A percentile compares a stretch with the other conserved stretches of the same genome.
phyloP scores from a whole-genome alignment of 1,139 yeast species.

The Hansenula anomala region DNA sequence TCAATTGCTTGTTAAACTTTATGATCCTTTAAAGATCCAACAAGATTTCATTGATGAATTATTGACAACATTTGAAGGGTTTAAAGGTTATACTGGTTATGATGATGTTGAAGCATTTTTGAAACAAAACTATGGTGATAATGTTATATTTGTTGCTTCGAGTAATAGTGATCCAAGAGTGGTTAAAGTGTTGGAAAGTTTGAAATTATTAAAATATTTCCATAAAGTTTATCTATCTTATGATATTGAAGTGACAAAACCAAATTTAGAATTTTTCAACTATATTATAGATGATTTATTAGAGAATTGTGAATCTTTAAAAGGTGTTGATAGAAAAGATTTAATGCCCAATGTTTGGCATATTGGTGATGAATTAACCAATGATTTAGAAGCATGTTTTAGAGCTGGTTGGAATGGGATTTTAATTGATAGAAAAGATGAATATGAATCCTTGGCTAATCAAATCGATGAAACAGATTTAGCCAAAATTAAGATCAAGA shows the following conservation, averaged over 20 bases:
- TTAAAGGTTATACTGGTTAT: slow-evolving; percentile 45
- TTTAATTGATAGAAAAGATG: slow-evolving; percentile 39
- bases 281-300: slow-evolving; percentile 28
- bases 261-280: slow-evolving; percentile 43
- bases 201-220: slow-evolving; percentile 40
- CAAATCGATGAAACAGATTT: slow-evolving; percentile 6
- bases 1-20: slow-evolving; percentile 39
- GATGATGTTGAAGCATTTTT: slow-evolving; percentile 43
- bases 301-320: slow-evolving; percentile 6
- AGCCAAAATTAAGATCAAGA: slow-evolving; percentile 9
- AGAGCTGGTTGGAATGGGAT: slow-evolving; percentile 62
- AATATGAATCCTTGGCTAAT: slow-evolving; percentile 5
- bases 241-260: slow-evolving; percentile 49
- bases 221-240: slow-evolving; percentile 45
- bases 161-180: slow-evolving; percentile 62
- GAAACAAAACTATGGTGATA: slow-evolving; percentile 23
- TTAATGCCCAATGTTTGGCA: slow-evolving; percentile 43
- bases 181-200: slow-evolving; percentile 36
- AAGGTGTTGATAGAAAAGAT: slow-evolving; percentile 6
- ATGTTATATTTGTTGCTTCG: slow-evolving; percentile 38
- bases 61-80: slow-evolving; percentile 40
- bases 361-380: slow-evolving; percentile 54
- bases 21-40: slow-evolving; percentile 27
- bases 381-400: slow-evolving; percentile 49
- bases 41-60: slow-evolving; percentile 33